These are phyloP conservation scores for Mycena crocata DNA, from an alignment of 768 basidiomycete species.

Conservation along the genomic window DNA sequence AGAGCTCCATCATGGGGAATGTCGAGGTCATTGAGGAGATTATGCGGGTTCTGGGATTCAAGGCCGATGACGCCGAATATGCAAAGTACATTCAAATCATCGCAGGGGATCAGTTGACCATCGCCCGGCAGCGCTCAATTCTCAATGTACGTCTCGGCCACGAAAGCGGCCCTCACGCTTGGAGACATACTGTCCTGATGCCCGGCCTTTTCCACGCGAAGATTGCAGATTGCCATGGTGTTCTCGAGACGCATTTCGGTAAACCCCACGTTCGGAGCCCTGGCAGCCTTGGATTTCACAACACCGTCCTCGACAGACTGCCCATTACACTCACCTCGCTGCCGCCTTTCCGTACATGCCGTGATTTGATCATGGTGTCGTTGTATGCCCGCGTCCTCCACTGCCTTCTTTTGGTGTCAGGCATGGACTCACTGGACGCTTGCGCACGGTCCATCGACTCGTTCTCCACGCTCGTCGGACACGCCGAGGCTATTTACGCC, in stretches of 20 bases:
- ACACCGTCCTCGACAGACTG: conserved; percentile 45
- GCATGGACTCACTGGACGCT: conserved; percentile 22
- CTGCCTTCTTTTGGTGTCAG: conserved; percentile 4
- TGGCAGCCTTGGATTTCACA: conserved; percentile 48
- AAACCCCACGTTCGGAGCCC: conserved; percentile 44
- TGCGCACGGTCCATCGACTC: conserved; percentile 30
- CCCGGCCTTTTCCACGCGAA: conserved; percentile 54
- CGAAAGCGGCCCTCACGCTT: conserved; percentile 32
- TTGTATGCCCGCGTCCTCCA: conserved; percentile 21
- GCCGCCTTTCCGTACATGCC: conserved; percentile 47
- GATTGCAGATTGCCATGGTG: conserved; percentile 45
- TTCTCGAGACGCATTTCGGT: conserved; percentile 48
- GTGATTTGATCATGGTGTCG: conserved; percentile 47
- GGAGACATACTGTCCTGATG: conserved; percentile 37
- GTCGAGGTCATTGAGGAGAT: conserved; percentile 45
- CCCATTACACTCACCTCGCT: conserved; percentile 50
- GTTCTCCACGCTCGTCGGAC: background rate
- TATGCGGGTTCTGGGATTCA: conserved; percentile 43
- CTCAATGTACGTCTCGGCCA: conserved; percentile 39
- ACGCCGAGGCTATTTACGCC: background rate
- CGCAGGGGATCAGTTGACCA: conserved; percentile 49
- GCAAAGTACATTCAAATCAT: conserved; percentile 40
- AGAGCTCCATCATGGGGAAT: conserved; percentile 49
- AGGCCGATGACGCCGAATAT: conserved; percentile 32
- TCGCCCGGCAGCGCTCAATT: conserved; percentile 47